Percentiles rank a stretch among this genome's conserved stretches.
Conservation (phyloP, 2,329 filamentous ascomycete species). For the Arthroderma sp. region DNA sequence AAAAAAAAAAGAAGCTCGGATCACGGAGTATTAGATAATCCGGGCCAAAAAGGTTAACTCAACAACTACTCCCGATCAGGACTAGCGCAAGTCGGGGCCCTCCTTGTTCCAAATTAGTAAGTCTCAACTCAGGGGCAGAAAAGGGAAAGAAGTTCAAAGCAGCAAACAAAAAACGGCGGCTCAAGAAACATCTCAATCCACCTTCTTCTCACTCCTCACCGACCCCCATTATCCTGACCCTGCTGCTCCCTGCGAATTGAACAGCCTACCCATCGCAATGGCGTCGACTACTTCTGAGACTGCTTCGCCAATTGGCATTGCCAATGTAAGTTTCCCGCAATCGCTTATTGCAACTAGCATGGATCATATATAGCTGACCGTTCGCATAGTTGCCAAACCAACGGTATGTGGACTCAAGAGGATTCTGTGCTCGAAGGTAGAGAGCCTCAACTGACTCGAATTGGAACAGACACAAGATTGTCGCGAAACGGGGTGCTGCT, state of each 20-base stretch:
- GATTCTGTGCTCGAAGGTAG: background rate
- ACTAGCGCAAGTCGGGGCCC: conserved; percentile 23
- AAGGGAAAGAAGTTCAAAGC: background rate
- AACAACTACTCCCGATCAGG: conserved; percentile 17
- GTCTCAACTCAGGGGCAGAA: conserved; percentile 23
- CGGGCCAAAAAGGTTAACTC: conserved; percentile 14
- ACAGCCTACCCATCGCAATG: background rate
- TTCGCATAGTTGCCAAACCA: conserved; percentile 52
- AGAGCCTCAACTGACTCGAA: conserved; percentile 21
- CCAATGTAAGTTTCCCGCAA: conserved; percentile 45
- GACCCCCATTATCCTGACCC: no score
- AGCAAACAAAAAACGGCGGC: conserved; percentile 12
- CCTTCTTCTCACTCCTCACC: conserved; percentile 5
- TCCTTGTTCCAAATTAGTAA: conserved; percentile 17
- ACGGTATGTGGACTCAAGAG: conserved; percentile 39
- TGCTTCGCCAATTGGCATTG: conserved; percentile 59
- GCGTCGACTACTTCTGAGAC: conserved; percentile 39
- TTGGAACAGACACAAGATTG: conserved; percentile 54
- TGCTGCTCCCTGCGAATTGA: conserved; percentile 1
- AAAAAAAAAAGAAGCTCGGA: conserved; percentile 7
- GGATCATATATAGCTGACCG: conserved; percentile 3
- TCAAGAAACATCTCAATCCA: conserved; percentile 8
- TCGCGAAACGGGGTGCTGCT: conserved; percentile 77
- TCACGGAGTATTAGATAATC: conserved; percentile 18
- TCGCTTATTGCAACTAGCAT: background rate